Evolutionary conservation across 2,329 filamentous ascomycete species (phyloP).

Genomic region (Fusarium anguioides): DNA sequence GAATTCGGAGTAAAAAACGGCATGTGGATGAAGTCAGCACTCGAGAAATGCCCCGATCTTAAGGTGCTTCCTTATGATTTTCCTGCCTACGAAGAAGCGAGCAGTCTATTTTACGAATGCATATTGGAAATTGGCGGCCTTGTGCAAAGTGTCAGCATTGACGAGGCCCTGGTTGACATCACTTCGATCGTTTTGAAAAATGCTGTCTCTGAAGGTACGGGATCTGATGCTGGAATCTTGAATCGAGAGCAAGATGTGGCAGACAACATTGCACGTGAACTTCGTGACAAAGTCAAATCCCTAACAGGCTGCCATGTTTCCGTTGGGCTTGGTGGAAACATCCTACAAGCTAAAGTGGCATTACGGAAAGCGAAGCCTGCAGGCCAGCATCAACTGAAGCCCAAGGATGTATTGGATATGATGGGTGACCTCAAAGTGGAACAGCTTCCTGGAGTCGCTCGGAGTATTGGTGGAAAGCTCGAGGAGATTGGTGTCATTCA

Average conservation of each 20-base stretch:
- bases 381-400: constrained; percentile 88
- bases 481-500: constrained; percentile 85
- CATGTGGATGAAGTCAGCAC: constrained; percentile 98
- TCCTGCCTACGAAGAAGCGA: constrained; percentile 91
- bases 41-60: constrained; percentile 83
- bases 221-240: constrained; percentile 73
- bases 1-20: constrained; percentile 92
- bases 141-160: constrained; percentile 96
- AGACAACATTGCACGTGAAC: constrained; percentile 70
- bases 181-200: constrained; percentile 75
- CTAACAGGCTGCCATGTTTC: constrained; percentile 89
- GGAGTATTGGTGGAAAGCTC: constrained; percentile 87
- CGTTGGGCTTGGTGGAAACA: constrained; percentile 90
- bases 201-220: constrained; percentile 72
- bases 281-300: constrained; percentile 77
- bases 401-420: constrained; percentile 80
- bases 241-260: constrained; percentile 83
- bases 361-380: constrained; percentile 93
- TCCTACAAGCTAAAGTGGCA: constrained; percentile 90
- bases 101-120: constrained; percentile 85
- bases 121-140: constrained; percentile 83
- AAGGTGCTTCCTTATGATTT: constrained; percentile 97
- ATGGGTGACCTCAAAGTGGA: constrained; percentile 82
- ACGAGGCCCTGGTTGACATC: constrained; percentile 91
- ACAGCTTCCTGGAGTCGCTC: constrained; percentile 89